These are phyloP conservation scores for Teunomyces funiuensis DNA, from an alignment of 805 yeast species.

Conservation along the genomic window DNA sequence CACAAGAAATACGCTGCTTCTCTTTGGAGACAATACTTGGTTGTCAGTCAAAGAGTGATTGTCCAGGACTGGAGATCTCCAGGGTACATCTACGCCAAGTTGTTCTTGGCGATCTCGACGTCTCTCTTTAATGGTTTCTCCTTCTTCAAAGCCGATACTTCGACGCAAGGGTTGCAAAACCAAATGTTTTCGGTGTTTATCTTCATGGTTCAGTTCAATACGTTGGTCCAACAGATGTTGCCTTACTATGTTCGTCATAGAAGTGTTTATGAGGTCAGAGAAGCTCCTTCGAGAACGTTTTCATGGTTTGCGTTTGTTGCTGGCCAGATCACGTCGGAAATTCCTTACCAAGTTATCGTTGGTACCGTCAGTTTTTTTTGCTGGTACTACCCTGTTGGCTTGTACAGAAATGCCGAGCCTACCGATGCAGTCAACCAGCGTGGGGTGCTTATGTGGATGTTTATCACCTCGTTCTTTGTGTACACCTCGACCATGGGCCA, in stretches of 20 bases:
- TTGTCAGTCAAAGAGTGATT: slow-evolving; percentile 32
- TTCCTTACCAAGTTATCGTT: slow-evolving; percentile 60
- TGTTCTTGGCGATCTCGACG: slow-evolving; percentile 52
- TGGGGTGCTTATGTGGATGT: slow-evolving; percentile 58
- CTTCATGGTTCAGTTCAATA: slow-evolving; percentile 57
- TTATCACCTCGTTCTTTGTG: slow-evolving; percentile 43
- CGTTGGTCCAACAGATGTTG: slow-evolving; percentile 60
- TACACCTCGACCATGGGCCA: slow-evolving; percentile 61
- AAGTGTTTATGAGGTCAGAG: slow-evolving; percentile 69
- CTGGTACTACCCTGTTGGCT: slow-evolving; percentile 28
- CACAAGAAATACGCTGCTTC: slow-evolving; percentile 31
- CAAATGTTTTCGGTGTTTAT: slow-evolving; percentile 77
- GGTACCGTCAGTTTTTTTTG: slow-evolving; percentile 69
- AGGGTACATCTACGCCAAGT: slow-evolving; percentile 53
- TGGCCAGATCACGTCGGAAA: slow-evolving; percentile 63
- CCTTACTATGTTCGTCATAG: slow-evolving; percentile 58
- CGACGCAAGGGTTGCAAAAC: slow-evolving; percentile 45
- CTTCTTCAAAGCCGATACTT: slow-evolving; percentile 59
- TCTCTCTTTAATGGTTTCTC: slow-evolving; percentile 71
- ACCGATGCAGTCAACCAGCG: slow-evolving; percentile 51
- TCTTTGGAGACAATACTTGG: slow-evolving; percentile 22
- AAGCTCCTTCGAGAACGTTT: slow-evolving; percentile 70
- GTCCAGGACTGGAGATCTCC: slow-evolving; percentile 37
- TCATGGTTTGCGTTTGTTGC: slow-evolving; percentile 62
- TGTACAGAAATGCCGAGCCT: slow-evolving; percentile 49